Conservation (phyloP, 2,329 filamentous ascomycete genomes). For the Aspergillus chevalieri region DNA sequence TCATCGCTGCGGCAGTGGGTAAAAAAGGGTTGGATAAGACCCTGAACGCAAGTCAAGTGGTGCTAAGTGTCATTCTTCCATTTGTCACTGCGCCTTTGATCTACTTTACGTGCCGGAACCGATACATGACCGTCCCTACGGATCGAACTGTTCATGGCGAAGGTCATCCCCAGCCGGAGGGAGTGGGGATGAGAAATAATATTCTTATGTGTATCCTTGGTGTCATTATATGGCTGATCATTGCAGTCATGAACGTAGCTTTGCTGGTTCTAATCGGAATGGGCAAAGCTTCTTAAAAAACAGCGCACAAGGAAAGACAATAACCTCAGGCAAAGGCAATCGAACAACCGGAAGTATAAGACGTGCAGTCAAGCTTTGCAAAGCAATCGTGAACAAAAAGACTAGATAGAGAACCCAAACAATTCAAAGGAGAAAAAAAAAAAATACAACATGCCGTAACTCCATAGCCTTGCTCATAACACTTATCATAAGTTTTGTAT, state of each 20-base stretch:
- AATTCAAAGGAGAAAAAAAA: neutral
- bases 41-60: constrained; percentile 71
- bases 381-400: neutral
- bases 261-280: constrained; percentile 61
- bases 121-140: constrained; percentile 68
- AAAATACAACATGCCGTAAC: neutral
- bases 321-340: neutral
- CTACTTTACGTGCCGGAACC: constrained; percentile 73
- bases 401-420: neutral
- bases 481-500: neutral
- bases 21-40: constrained; percentile 63
- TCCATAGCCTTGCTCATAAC: neutral
- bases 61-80: constrained; percentile 69
- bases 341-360: neutral
- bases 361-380: neutral
- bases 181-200: constrained; percentile 64
- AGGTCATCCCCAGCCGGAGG: constrained; percentile 20
- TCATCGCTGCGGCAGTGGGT: constrained; percentile 75
- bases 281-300: constrained; percentile 38
- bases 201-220: constrained; percentile 58
- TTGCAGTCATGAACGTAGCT: constrained; percentile 73
- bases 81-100: constrained; percentile 79
- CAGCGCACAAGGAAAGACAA: neutral
- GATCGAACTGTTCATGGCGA: constrained; percentile 33
- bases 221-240: constrained; percentile 63